Percentiles rank a stretch among this genome's conserved stretches.
Conservation (phyloP, 805 yeast species). For the Nakazawaea wyomingensis region DNA sequence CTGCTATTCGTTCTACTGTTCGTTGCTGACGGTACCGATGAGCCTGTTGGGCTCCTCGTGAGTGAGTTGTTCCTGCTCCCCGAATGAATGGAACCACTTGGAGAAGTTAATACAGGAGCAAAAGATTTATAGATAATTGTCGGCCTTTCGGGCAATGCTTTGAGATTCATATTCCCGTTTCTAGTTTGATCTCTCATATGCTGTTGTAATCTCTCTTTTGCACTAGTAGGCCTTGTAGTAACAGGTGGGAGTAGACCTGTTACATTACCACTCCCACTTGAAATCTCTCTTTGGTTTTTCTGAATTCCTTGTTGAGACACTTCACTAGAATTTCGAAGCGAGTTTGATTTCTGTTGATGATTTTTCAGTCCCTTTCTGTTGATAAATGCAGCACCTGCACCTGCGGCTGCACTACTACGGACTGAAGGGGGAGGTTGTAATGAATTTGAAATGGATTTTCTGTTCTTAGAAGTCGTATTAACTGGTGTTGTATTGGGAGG, state of each 20-base stretch:
- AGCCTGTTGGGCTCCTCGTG: not conserved
- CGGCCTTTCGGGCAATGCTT: slow-evolving; percentile 21
- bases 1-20: slow-evolving; percentile 16
- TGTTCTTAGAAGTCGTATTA: not conserved
- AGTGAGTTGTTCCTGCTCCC: slow-evolving; percentile 5
- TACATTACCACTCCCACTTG: not conserved
- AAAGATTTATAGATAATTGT: slow-evolving; percentile 16
- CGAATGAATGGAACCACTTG: slow-evolving; percentile 3
- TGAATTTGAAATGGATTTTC: slow-evolving; percentile 5
- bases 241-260: not conserved
- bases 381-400: slow-evolving; percentile 12
- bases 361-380: not conserved
- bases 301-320: slow-evolving; percentile 1
- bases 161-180: slow-evolving; percentile 26
- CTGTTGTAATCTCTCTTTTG: slow-evolving; percentile 31
- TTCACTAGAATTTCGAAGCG: slow-evolving; percentile 2
- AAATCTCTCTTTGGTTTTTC: slow-evolving; percentile 3
- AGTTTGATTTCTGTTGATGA: not conserved
- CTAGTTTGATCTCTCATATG: slow-evolving; percentile 27
- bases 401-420: slow-evolving; percentile 9
- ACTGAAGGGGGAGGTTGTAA: not conserved
- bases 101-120: slow-evolving; percentile 11
- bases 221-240: slow-evolving; percentile 20
- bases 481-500: not conserved
- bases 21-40: not conserved